Evolutionary conservation across 108 stramenopile species (phyloP).

Genomic region (Skeletonema costatum): DNA sequence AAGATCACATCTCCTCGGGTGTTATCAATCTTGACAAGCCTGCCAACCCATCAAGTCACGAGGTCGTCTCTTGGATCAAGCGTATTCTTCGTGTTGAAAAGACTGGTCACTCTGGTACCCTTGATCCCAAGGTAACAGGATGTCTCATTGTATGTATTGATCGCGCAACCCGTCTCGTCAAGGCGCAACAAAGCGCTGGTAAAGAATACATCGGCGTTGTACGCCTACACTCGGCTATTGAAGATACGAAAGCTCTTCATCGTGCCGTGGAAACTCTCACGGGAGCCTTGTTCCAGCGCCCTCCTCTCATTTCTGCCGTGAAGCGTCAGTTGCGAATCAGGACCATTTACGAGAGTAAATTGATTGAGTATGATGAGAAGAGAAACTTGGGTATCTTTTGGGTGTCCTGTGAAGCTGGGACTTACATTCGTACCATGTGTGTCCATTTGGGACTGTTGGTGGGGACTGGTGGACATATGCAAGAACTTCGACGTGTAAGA

Average conservation of each 20-base stretch:
- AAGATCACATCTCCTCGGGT: slow-evolving; percentile 94
- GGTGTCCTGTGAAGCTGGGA: slow-evolving; percentile 98
- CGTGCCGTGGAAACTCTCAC: slow-evolving; percentile 96
- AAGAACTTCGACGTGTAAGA: slow-evolving; percentile 97
- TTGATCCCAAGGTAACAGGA: slow-evolving; percentile 99
- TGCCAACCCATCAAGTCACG: slow-evolving; percentile 98
- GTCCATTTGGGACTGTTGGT: slow-evolving; percentile 97
- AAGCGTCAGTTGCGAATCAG: slow-evolving; percentile 99
- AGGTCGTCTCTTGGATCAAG: slow-evolving; percentile 99
- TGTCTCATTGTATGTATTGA: slow-evolving; percentile 99
- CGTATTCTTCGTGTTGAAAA: slow-evolving; percentile 99
- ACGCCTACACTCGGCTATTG: slow-evolving; percentile 93
- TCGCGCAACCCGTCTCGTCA: slow-evolving; percentile 98
- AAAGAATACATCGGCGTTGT: slow-evolving; percentile 99
- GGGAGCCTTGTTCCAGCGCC: slow-evolving; percentile 98
- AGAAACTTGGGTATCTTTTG: slow-evolving; percentile 96
- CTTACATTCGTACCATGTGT: slow-evolving; percentile 99
- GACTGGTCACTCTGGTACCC: slow-evolving; percentile 99
- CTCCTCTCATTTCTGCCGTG: slow-evolving; percentile 98
- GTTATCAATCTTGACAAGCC: slow-evolving; percentile 99
- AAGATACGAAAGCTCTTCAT: slow-evolving; percentile 79
- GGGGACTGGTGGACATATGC: slow-evolving; percentile 99
- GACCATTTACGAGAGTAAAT: slow-evolving; percentile 96
- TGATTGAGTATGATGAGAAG: slow-evolving; percentile 96
- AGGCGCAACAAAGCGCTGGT: slow-evolving; percentile 98